Evolutionary conservation across 2,329 filamentous ascomycete species (phyloP).

Genomic region (Aspergillus sp.): DNA sequence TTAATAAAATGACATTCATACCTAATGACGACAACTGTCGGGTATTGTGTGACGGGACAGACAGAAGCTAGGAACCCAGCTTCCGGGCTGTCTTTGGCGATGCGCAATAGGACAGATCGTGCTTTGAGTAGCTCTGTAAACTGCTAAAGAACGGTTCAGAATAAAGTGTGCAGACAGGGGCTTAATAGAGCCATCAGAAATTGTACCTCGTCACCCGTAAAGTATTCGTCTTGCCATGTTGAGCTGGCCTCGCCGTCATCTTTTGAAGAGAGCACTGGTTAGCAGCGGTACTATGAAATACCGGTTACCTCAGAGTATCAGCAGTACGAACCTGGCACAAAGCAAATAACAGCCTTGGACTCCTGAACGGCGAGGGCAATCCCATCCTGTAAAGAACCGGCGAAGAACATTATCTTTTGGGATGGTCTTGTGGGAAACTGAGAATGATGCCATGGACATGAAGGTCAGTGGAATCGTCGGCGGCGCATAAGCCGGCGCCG

Average conservation of each 20-base stretch:
- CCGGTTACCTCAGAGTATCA: background rate
- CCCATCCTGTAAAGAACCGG: conserved; percentile 76
- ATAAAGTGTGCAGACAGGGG: conserved; percentile 8
- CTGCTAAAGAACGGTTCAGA: conserved; percentile 37
- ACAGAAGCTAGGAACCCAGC: conserved; percentile 79
- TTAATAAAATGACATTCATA: conserved; percentile 36
- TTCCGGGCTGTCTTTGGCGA: conserved; percentile 73
- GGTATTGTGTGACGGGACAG: conserved; percentile 75
- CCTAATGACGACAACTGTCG: conserved; percentile 77
- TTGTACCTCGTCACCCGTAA: conserved; percentile 54
- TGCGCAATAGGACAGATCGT: conserved; percentile 68
- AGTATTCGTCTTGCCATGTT: conserved; percentile 70
- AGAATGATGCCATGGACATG: background rate
- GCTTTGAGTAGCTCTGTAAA: conserved; percentile 57
- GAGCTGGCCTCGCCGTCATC: conserved; percentile 69
- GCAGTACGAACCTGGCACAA: conserved; percentile 66
- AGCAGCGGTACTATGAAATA: conserved; percentile 1
- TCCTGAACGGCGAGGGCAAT: conserved; percentile 74
- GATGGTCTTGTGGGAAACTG: background rate
- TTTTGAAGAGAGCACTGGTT: conserved; percentile 32
- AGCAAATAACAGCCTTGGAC: conserved; percentile 78
- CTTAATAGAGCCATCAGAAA: background rate
- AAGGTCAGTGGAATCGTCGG: conserved; percentile 9
- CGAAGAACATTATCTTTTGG: conserved; percentile 68
- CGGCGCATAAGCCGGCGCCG: conserved; percentile 20